Evolutionary conservation across 345 rosid species (phyloP).

Genomic region (Pistacia atlantica): DNA sequence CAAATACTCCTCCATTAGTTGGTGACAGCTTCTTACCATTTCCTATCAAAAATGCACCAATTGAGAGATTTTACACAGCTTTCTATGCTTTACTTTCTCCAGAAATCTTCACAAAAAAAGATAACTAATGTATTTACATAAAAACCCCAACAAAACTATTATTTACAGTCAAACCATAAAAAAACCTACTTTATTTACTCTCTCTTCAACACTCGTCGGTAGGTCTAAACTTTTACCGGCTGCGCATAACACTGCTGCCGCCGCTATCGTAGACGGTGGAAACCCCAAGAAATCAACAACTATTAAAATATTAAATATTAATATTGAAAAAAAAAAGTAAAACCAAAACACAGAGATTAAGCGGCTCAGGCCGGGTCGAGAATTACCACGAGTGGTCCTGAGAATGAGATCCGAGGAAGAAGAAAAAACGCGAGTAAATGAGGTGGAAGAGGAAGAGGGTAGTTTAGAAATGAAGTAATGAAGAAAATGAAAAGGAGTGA

Average conservation of each 20-base stretch:
- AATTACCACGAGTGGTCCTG: conserved; percentile 54
- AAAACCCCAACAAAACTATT: not conserved
- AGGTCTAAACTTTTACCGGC: conserved; percentile 30
- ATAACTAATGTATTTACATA: conserved; percentile 11
- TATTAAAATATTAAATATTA: conserved; percentile 6
- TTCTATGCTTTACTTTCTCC: conserved; percentile 35
- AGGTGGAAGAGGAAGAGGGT: conserved; percentile 23
- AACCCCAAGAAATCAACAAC: conserved; percentile 63
- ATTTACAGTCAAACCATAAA: not conserved
- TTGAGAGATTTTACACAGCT: conserved; percentile 34
- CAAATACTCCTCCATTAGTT: conserved; percentile 66
- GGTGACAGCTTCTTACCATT: conserved; percentile 78
- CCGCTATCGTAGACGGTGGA: conserved; percentile 54
- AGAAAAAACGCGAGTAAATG: conserved; percentile 28
- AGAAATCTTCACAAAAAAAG: conserved; percentile 20
- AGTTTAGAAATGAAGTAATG: conserved; percentile 43
- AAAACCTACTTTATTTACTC: conserved; percentile 42
- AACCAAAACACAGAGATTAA: not conserved
- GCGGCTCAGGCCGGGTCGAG: not conserved
- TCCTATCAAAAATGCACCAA: conserved; percentile 35
- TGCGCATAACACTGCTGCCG: conserved; percentile 54
- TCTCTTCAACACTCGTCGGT: conserved; percentile 25
- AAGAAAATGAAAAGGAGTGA: conserved; percentile 63
- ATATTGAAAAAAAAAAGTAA: not conserved
- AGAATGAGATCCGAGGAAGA: conserved; percentile 58